Conservation (phyloP, 768 basidiomycete species). For the Tylopilus plumbeoviolaceoides region DNA sequence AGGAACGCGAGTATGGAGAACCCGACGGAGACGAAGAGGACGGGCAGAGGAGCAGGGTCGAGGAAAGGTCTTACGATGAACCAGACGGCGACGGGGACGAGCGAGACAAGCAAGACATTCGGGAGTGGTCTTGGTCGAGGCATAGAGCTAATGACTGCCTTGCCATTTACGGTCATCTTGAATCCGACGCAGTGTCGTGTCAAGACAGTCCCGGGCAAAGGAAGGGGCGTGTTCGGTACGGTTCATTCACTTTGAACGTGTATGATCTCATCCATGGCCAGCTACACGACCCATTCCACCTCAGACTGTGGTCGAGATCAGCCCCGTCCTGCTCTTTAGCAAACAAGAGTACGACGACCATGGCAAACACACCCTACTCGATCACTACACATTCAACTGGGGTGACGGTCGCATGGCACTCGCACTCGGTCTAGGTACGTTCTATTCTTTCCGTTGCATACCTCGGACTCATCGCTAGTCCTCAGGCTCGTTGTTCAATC, state of each 20-base stretch:
- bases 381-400: constrained; percentile 79
- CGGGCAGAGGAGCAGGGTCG: constrained; percentile 62
- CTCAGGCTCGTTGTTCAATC: constrained; percentile 82
- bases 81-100: constrained; percentile 69
- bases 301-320: constrained; percentile 72
- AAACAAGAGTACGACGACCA: constrained; percentile 66
- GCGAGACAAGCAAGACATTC: constrained; percentile 47
- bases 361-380: constrained; percentile 59
- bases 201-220: constrained; percentile 42
- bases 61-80: constrained; percentile 70
- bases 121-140: constrained; percentile 48
- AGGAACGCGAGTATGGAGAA: constrained; percentile 82
- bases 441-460: not conserved
- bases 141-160: constrained; percentile 12
- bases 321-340: constrained; percentile 77
- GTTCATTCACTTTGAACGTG: not conserved
- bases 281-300: constrained; percentile 34
- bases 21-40: constrained; percentile 74
- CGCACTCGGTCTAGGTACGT: constrained; percentile 69
- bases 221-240: constrained; percentile 64
- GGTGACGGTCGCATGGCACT: constrained; percentile 70
- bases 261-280: constrained; percentile 28
- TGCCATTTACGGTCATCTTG: constrained; percentile 25
- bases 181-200: constrained; percentile 51
- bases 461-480: not conserved